Percentiles rank a stretch among this genome's conserved stretches.
Evolutionary conservation across 495 filamentous ascomycete species (phyloP).

Genomic region (Xylaria cubensis): DNA sequence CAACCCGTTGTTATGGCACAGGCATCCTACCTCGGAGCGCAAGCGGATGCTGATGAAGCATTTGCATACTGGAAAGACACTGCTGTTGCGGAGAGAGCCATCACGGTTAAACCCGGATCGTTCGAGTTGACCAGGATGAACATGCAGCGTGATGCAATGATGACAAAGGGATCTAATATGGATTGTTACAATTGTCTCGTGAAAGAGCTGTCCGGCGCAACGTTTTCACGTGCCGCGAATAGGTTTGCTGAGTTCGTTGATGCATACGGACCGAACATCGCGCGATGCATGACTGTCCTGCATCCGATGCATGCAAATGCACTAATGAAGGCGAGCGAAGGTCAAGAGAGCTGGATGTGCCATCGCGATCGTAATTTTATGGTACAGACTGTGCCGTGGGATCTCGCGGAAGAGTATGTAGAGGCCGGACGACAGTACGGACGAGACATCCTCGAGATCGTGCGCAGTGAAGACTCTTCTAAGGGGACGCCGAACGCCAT

Average conservation of each 20-base stretch:
- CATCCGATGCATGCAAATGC: conserved; percentile 5
- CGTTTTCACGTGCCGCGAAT: conserved; percentile 10
- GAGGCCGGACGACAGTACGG: conserved; percentile 16
- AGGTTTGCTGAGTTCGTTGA: conserved; percentile 27
- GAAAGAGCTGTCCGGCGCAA: conserved; percentile 9
- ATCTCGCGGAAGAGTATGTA: conserved; percentile 10
- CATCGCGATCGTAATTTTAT: conserved; percentile 28
- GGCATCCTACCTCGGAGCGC: conserved; percentile 27
- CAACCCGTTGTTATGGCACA: conserved; percentile 27
- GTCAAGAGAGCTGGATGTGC: conserved; percentile 23
- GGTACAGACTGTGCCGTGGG: conserved; percentile 14
- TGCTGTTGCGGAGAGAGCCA: conserved; percentile 15
- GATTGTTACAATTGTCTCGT: conserved; percentile 21
- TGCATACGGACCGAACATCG: conserved; percentile 6
- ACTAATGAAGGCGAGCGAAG: conserved; percentile 1
- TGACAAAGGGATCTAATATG: conserved; percentile 26
- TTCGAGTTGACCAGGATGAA: conserved; percentile 25
- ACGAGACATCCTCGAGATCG: conserved; percentile 31
- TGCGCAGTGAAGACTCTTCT: conserved; percentile 30
- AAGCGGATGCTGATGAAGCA: conserved; percentile 25
- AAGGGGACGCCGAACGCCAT: conserved; percentile 35
- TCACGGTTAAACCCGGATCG: conserved; percentile 26
- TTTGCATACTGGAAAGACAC: conserved; percentile 20
- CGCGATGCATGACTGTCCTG: neutral
- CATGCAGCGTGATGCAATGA: conserved; percentile 15